phyloP scores from a whole-genome alignment of 1,284 basidiomycete genomes.

The Lentinula novae-zelandiae region DNA sequence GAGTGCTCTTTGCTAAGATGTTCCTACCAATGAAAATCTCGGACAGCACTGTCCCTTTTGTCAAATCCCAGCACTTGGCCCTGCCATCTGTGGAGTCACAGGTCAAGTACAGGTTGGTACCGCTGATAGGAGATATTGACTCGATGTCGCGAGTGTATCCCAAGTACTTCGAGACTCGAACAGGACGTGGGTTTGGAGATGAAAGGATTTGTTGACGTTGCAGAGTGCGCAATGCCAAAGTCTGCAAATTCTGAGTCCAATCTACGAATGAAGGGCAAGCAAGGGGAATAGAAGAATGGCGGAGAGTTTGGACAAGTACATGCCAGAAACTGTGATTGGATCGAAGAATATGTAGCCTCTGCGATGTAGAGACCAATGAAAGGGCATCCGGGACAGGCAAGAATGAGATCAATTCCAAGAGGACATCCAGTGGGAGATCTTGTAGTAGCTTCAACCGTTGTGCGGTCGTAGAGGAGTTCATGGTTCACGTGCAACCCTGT shows the following conservation, averaged over 20 bases:
- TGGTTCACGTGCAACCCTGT: not conserved
- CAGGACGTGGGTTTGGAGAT: not conserved
- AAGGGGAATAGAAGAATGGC: not conserved
- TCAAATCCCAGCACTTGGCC: not conserved
- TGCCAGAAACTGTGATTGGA: conserved; percentile 1
- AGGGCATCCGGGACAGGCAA: not conserved
- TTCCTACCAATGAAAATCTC: conserved; percentile 1
- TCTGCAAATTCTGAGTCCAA: not conserved
- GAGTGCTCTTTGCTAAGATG: not conserved
- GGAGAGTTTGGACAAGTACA: not conserved
- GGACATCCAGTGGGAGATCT: not conserved
- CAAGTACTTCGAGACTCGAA: not conserved
- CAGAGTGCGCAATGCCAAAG: not conserved
- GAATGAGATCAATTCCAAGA: not conserved
- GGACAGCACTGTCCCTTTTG: not conserved
- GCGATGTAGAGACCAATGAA: not conserved
- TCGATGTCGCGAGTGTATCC: not conserved
- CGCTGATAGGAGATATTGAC: not conserved
- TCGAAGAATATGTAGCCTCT: not conserved
- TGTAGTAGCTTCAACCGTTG: not conserved
- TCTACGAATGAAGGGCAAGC: not conserved
- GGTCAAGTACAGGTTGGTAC: not conserved
- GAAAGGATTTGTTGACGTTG: not conserved
- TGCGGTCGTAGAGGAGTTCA: not conserved
- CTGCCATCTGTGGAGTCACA: not conserved